Percentiles rank a stretch among this genome's conserved stretches.
phyloP scores from a whole-genome alignment of 257 asterid species.

The Oldenlandia corymbosa region DNA sequence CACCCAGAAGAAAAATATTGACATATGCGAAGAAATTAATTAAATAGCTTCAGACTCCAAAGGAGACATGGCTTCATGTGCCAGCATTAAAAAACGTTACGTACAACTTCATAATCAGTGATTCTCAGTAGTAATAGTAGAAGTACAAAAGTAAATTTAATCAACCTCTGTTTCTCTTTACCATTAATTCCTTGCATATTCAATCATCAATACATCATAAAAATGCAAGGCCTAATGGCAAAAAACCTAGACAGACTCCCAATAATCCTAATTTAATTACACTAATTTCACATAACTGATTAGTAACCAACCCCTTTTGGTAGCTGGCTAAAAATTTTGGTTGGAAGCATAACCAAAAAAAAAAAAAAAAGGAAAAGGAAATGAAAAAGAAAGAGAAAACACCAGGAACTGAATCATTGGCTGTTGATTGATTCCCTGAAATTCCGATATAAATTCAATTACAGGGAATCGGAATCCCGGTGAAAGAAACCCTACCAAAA shows the following conservation, averaged over 20 bases:
- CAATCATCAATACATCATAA: constrained; percentile 8
- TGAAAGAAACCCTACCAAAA: constrained; percentile 89
- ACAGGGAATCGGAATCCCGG: constrained; percentile 41
- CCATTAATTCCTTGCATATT: not conserved
- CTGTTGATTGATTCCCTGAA: not conserved
- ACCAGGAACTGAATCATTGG: not conserved
- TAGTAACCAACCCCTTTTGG: too few species aligned
- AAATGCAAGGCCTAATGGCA: not conserved
- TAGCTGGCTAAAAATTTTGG: too few species aligned
- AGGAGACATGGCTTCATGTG: not conserved
- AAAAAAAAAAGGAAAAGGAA: too few species aligned
- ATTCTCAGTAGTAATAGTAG: not conserved
- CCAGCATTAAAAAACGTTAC: not conserved
- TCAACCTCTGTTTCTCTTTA: too few species aligned
- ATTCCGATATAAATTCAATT: constrained; percentile 25
- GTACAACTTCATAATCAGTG: constrained; percentile 2
- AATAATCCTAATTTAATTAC: not conserved
- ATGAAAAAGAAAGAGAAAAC: too few species aligned
- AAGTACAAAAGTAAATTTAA: not conserved
- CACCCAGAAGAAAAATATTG: not conserved
- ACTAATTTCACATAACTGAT: not conserved
- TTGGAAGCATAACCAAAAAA: too few species aligned
- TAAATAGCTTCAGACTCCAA: not conserved
- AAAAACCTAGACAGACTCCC: not conserved
- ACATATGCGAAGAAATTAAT: too few species aligned